phyloP scores from a whole-genome alignment of 805 yeast species.

The Ogataea parapolymorpha region DNA sequence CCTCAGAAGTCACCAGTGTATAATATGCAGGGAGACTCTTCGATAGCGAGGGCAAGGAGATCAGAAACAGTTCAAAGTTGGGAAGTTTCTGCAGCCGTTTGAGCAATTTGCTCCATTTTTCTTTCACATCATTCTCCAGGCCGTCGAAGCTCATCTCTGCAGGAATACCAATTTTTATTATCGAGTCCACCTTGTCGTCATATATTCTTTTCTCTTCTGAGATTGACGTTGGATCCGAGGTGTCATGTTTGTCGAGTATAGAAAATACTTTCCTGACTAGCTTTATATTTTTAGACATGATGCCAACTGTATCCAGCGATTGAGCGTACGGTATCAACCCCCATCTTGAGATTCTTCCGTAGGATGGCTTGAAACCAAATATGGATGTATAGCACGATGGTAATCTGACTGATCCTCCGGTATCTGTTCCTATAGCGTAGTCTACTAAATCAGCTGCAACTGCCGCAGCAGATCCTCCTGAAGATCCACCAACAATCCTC shows the following conservation, averaged over 20 bases:
- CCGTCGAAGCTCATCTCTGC: conserved; percentile 60
- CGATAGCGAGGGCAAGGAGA: conserved; percentile 69
- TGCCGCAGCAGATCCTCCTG: conserved; percentile 95
- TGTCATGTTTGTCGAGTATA: conserved; percentile 59
- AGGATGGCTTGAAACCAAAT: conserved; percentile 88
- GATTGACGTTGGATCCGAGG: conserved; percentile 76
- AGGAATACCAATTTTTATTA: conserved; percentile 66
- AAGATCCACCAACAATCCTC: conserved; percentile 80
- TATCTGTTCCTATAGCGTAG: conserved; percentile 88
- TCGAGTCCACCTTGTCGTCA: conserved; percentile 10
- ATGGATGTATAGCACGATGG: conserved; percentile 89
- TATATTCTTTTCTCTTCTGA: conserved; percentile 33
- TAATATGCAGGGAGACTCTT: conserved; percentile 77
- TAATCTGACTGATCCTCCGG: conserved; percentile 93
- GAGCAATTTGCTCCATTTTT: conserved; percentile 46
- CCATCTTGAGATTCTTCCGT: conserved; percentile 88
- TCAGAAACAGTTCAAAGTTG: conserved; percentile 50
- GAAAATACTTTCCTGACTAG: conserved; percentile 47
- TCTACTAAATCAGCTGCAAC: conserved; percentile 71
- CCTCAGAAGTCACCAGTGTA: conserved; percentile 89
- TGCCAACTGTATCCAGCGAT: conserved; percentile 90
- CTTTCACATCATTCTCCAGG: conserved; percentile 44
- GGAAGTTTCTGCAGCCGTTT: conserved; percentile 43
- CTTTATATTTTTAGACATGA: conserved; percentile 52
- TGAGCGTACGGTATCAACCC: conserved; percentile 95